These are phyloP conservation scores for Xylaria flabelliformis DNA, from an alignment of 495 filamentous ascomycete species.

Conservation along the genomic window DNA sequence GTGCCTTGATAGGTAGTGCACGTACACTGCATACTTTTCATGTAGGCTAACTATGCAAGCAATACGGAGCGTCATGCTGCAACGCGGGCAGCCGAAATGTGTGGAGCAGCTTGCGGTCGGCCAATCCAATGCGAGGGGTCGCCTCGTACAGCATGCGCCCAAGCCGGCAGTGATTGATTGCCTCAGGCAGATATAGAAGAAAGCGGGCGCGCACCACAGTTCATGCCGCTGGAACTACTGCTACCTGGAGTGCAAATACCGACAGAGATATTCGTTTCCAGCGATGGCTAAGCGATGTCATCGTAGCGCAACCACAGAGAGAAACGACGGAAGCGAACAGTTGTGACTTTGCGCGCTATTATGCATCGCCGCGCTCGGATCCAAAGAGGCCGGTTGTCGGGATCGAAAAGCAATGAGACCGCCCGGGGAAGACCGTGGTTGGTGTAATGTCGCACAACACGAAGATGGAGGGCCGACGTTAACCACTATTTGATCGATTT, in stretches of 20 bases:
- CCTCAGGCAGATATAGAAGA: constrained; percentile 2
- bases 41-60: constrained; percentile 13
- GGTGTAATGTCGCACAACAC: constrained; percentile 24
- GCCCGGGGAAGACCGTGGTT: constrained; percentile 12
- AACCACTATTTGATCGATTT: constrained; percentile 12
- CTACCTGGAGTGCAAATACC: background rate
- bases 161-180: background rate
- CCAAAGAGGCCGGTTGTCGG: constrained; percentile 7
- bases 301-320: background rate
- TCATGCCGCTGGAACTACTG: background rate
- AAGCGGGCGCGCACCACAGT: constrained; percentile 10
- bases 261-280: background rate
- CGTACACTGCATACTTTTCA: background rate
- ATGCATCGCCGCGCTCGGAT: constrained; percentile 11
- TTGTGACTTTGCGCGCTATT: background rate
- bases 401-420: background rate
- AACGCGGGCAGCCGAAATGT: constrained; percentile 17
- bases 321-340: background rate
- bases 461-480: constrained; percentile 13
- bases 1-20: background rate
- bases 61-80: constrained; percentile 1
- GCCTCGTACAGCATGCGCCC: constrained; percentile 16
- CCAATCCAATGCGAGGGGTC: background rate
- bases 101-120: background rate
- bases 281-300: background rate